Base-by-base conservation (phyloP, 2,329 filamentous ascomycete species). In the Colletotrichum tanaceti region DNA sequence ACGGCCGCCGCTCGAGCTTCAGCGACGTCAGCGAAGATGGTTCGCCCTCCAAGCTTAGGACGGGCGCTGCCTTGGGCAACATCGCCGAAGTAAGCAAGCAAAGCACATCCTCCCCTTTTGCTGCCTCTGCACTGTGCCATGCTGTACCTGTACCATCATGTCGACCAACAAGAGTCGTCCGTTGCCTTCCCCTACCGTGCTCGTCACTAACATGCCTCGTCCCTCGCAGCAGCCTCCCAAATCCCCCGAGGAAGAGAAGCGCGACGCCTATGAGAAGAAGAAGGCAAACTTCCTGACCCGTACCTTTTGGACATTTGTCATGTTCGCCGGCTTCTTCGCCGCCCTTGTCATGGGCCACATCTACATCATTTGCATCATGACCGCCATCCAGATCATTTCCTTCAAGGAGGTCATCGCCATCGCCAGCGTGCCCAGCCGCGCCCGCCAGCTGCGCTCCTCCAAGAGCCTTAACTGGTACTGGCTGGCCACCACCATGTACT, bases 361-460 rank as follows among this genome's bases (percentile, higher is more conserved):
- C 79, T 99, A 98, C 85, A 92, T 99, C 79, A 93, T 99, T 78
- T 90, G 90, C 75, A 90, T 98, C 77, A 92, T 98, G 74, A 98
- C 96, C 35, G 92, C 92, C 57, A 87, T 99, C 70, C 96, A 99
- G 82, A 95, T 99, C 78, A 88, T 99, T 74, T 98, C 93, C 65
- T 99, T 98, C 89, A 98, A 98, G 84, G 96, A 99, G 82, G 96
- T 99, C 75, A 98, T 99, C 77, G 94, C 95, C 72, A 98, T 99
- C 75, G 92, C 95, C 74, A 97, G 95, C 78, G 93, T 98, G 9
- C 94, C 96, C 62, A 97, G 93, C 79, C 90, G 92, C 76, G 94
- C 94, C 71, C 91, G 95, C 76, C 93, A 95, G 78, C 86, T 99
- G 70, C 92, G 92, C 68, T 97, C 97, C 74, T 98, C 95, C 73